Percentiles rank a stretch among this genome's conserved stretches.
These are phyloP conservation scores for Allium cepa DNA, from an alignment of 106 monocot genomes.

Conservation along the genomic window DNA sequence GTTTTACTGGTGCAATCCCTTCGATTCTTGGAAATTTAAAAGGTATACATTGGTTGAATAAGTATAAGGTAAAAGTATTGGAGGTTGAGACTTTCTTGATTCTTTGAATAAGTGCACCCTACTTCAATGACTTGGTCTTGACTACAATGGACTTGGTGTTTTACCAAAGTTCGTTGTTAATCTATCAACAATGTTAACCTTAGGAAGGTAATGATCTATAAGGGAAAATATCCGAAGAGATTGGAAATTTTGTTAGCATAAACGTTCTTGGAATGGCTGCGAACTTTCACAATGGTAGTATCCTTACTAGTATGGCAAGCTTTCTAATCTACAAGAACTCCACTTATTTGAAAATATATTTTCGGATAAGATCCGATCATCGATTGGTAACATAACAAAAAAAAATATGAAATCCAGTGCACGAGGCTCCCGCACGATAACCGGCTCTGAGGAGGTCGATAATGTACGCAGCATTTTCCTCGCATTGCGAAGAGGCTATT, in stretches of 20 bases:
- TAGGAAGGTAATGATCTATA: background rate
- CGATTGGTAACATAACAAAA: background rate
- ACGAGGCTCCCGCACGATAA: too few species aligned
- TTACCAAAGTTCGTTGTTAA: slow-evolving; percentile 15
- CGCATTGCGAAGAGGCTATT: too few species aligned
- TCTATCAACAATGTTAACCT: background rate
- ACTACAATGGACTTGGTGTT: slow-evolving; percentile 1
- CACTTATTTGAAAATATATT: slow-evolving; percentile 5
- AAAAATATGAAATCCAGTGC: too few species aligned
- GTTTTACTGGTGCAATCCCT: slow-evolving; percentile 21
- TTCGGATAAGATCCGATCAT: background rate
- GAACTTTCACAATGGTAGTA: background rate
- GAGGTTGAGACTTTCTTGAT: slow-evolving; percentile 24
- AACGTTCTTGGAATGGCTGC: background rate
- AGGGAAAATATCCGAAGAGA: background rate
- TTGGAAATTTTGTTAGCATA: slow-evolving; percentile 5
- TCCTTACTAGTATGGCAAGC: background rate
- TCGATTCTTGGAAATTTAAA: slow-evolving; percentile 7
- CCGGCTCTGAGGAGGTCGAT: too few species aligned
- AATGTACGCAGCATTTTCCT: too few species aligned
- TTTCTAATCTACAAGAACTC: background rate
- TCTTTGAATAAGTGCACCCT: slow-evolving; percentile 16
- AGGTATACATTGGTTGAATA: background rate
- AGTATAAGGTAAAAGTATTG: slow-evolving; percentile 7
- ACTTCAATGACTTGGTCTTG: background rate